Evolutionary conservation across 106 monocot genomes (phyloP), one percentile per base, ranked within the genome.

Genomic region (Narthecium ossifragum): DNA sequence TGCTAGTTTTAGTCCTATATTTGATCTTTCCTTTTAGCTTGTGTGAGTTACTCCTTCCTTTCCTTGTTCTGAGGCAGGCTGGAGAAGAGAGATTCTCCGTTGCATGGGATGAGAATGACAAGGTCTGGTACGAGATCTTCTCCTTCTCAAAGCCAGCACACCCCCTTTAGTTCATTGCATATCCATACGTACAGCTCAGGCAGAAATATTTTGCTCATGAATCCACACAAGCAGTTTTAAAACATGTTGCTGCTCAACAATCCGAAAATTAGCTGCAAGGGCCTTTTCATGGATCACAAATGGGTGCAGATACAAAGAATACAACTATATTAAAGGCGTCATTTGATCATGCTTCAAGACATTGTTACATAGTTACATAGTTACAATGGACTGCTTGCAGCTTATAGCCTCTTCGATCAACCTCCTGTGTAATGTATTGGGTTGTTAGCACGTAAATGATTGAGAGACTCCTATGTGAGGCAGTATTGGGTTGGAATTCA

Each of bases 71-170:
- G 23, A 34, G 28, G 30, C 75, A 98, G 96, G 90, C 90, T 34
- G 90, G 90, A 46, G 96, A 98, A 61, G 96, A 98, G 55, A 66
- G 84, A 8, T 98, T 98, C 68, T 90, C 87, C 10, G 22, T 98
- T 48, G 67, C 84, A 33, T 70, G 72, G 81, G 96, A 98, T 51
- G 83, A 82, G 53, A 73, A 84, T 36, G 87, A 87, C 38, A 65
- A 53, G 15, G 90, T 96, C 34, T 96, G 83, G 90, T 96, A 90
- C 66, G 86, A 90, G 64, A 81, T 81, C 8, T 83, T 80, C 30
- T 96, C 94, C 61, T 96, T 96, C 68, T 96, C 94, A 13, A 96
- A 90, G 63, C 90, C 94, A 30, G 90, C 94, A 29, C 85, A 96
- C 68, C 47, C 86, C n/a, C 75, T 96, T n/a, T 70, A 90, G 1